Conservation (phyloP, 2,329 filamentous ascomycete genomes). For the Nectriaceae sp. region DNA sequence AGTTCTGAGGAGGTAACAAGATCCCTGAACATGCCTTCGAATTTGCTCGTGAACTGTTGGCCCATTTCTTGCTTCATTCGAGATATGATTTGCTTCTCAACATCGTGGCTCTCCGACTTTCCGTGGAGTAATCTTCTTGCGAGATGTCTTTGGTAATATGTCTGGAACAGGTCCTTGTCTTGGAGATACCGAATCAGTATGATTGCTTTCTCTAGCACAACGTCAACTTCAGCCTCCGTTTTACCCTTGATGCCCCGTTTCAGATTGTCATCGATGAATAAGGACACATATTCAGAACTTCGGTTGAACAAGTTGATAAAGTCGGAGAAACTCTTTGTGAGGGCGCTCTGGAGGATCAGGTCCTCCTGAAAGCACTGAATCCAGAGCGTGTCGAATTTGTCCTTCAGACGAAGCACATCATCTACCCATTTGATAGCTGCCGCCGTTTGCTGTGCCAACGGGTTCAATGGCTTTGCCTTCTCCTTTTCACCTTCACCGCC, state of each 20-base stretch:
- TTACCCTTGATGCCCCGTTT: constrained; percentile 93
- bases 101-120: constrained; percentile 87
- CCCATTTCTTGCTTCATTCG: constrained; percentile 97
- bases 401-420: constrained; percentile 81
- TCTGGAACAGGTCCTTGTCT: constrained; percentile 93
- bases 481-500: constrained; percentile 44
- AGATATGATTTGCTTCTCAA: constrained; percentile 92
- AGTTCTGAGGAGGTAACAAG: constrained; percentile 87
- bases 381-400: constrained; percentile 86
- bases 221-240: constrained; percentile 84
- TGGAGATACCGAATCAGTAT: constrained; percentile 82
- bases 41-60: constrained; percentile 87
- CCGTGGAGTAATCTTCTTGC: constrained; percentile 84
- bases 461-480: constrained; percentile 37
- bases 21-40: constrained; percentile 98
- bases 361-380: constrained; percentile 72
- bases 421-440: constrained; percentile 95
- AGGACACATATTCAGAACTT: constrained; percentile 87
- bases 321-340: constrained; percentile 85
- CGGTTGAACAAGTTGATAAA: constrained; percentile 91
- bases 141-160: constrained; percentile 97
- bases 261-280: constrained; percentile 96
- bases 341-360: constrained; percentile 73
- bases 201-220: constrained; percentile 85
- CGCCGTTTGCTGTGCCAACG: constrained; percentile 76